Evolutionary conservation across 108 stramenopile genomes (phyloP).

Genomic region (Cafeteria roenbergensis): DNA sequence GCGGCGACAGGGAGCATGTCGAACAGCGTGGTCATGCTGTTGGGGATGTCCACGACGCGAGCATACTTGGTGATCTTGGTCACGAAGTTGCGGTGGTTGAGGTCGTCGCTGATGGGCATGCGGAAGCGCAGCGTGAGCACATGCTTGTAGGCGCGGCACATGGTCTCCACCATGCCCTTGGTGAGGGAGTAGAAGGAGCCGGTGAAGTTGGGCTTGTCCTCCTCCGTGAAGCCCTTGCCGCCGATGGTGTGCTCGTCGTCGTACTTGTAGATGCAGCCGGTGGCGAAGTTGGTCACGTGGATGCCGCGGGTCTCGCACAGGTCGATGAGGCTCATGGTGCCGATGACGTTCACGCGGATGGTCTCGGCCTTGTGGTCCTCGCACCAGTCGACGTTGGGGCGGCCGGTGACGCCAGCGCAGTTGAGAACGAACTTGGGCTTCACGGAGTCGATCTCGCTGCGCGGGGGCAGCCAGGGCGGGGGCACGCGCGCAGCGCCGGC

Average conservation of each 20-base stretch:
- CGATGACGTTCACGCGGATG: constrained; percentile 89
- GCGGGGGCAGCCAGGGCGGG: no score
- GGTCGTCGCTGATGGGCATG: constrained; percentile 95
- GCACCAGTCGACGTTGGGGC: constrained; percentile 99
- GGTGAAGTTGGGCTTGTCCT: constrained; percentile 83
- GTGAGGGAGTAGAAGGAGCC: constrained; percentile 95
- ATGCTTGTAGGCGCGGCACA: no score
- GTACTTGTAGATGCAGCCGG: constrained; percentile 98
- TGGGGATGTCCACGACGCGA: constrained; percentile 88
- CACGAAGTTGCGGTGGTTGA: constrained; percentile 87
- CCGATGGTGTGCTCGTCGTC: constrained; percentile 77
- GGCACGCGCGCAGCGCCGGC: no score
- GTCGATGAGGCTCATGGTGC: constrained; percentile 84
- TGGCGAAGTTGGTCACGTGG: constrained; percentile 94
- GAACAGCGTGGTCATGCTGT: constrained; percentile 91
- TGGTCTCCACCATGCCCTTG: constrained; percentile 90
- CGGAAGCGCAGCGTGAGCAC: constrained; percentile 84
- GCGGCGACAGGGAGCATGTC: constrained; percentile 90
- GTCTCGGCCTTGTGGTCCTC: constrained; percentile 87
- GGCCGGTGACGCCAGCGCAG: constrained; percentile 97
- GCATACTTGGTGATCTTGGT: constrained; percentile 90
- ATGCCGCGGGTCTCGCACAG: constrained; percentile 62
- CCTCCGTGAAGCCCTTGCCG: constrained; percentile 77
- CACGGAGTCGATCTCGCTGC: constrained; percentile 64
- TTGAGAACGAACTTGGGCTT: constrained; percentile 90